Conservation (phyloP, 192 early-diverging fungal species). For the Gamsiella multidivaricata region DNA sequence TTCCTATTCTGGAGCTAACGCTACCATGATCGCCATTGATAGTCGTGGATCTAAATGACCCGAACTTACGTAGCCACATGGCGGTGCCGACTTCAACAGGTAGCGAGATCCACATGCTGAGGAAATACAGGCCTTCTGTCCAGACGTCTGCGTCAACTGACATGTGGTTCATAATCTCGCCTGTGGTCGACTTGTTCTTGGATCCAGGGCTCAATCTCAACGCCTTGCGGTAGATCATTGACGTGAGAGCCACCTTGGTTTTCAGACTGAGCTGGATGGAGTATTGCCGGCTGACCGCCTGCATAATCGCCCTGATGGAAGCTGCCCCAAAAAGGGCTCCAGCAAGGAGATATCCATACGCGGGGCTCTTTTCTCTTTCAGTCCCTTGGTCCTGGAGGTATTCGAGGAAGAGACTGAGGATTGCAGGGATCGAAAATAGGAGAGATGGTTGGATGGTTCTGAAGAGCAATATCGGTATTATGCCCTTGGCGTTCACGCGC, state of each 20-base stretch:
- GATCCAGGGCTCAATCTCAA: constrained; percentile 74
- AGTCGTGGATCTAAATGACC: too few species aligned
- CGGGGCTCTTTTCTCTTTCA: constrained; percentile 3
- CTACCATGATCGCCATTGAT: too few species aligned
- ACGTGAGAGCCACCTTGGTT: constrained; percentile 72
- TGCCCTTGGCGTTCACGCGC: neutral
- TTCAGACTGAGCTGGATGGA: constrained; percentile 59
- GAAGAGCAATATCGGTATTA: constrained; percentile 25
- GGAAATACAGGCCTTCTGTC: constrained; percentile 9
- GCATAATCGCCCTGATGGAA: constrained; percentile 8
- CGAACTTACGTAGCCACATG: constrained; percentile 41
- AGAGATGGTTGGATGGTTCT: constrained; percentile 9
- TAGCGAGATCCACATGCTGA: constrained; percentile 35
- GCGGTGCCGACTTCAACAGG: constrained; percentile 35
- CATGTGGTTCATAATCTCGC: constrained; percentile 45
- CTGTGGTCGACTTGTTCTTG: constrained; percentile 23
- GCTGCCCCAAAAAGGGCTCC: constrained; percentile 19
- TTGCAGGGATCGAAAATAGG: constrained; percentile 21
- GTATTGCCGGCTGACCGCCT: constrained; percentile 24
- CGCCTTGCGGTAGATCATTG: constrained; percentile 85
- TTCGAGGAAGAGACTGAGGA: constrained; percentile 25
- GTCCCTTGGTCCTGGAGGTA: constrained; percentile 22
- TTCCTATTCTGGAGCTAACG: too few species aligned
- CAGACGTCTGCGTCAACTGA: constrained; percentile 39
- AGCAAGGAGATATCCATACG: constrained; percentile 3